Evolutionary conservation across 2,329 filamentous ascomycete genomes (phyloP).

Genomic region (Cercospora nicotianae): DNA sequence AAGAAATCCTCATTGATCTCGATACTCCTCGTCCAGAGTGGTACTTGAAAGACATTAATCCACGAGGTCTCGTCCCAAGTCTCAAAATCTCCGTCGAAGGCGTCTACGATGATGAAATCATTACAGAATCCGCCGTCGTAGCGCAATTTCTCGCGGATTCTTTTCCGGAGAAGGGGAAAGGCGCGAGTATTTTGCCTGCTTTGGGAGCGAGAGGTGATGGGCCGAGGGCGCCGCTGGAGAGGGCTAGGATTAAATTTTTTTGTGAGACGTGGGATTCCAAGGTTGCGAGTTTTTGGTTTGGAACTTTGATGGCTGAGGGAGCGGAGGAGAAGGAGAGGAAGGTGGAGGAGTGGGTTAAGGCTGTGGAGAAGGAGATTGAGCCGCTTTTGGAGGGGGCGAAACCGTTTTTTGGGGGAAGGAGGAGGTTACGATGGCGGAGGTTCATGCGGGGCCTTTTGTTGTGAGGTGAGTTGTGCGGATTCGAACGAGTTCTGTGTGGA

Average conservation of each 20-base stretch:
- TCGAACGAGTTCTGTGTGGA: neutral
- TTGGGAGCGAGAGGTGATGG: slow-evolving; percentile 44
- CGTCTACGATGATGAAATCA: slow-evolving; percentile 54
- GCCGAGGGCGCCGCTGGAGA: slow-evolving; percentile 41
- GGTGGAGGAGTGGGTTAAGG: slow-evolving; percentile 54
- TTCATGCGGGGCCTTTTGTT: slow-evolving; percentile 66
- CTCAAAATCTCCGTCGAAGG: slow-evolving; percentile 60
- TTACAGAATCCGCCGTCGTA: slow-evolving; percentile 74
- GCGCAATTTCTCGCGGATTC: slow-evolving; percentile 69
- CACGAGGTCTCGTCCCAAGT: slow-evolving; percentile 73
- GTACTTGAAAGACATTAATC: slow-evolving; percentile 72
- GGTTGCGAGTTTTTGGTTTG: slow-evolving; percentile 49
- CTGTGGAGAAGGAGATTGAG: slow-evolving; percentile 69
- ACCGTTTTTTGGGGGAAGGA: slow-evolving; percentile 49
- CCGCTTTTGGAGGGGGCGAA: slow-evolving; percentile 58
- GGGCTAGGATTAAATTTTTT: slow-evolving; percentile 69
- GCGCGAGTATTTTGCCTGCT: slow-evolving; percentile 55
- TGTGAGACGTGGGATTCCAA: slow-evolving; percentile 68
- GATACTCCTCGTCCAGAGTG: slow-evolving; percentile 65
- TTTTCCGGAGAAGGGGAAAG: slow-evolving; percentile 56
- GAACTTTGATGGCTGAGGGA: slow-evolving; percentile 48
- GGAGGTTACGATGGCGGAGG: slow-evolving; percentile 72
- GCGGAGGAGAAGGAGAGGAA: slow-evolving; percentile 52
- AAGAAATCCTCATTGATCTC: slow-evolving; percentile 61
- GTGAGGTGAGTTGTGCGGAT: slow-evolving; percentile 51